phyloP scores from a whole-genome alignment of 2,329 filamentous ascomycete genomes.

The Beauveria scarabaeidicola region DNA sequence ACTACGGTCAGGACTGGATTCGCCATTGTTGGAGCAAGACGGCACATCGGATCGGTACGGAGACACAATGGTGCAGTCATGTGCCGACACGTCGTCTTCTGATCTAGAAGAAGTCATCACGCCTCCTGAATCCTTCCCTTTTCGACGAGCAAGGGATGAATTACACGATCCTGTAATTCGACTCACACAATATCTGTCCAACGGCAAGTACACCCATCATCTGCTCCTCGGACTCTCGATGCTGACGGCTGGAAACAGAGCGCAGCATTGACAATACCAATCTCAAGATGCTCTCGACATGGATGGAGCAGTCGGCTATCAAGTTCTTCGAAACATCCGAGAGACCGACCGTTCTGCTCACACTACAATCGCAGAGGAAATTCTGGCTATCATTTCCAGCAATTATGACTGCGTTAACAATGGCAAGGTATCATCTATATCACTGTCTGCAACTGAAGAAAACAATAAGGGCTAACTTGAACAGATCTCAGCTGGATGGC shows the following conservation, averaged over 20 bases:
- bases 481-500: not conserved
- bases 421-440: not conserved
- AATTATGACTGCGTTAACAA: not conserved
- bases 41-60: not conserved
- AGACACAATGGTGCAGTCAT: not conserved
- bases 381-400: slow-evolving; percentile 2
- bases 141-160: slow-evolving; percentile 24
- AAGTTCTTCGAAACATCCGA: slow-evolving; percentile 33
- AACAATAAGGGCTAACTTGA: not conserved
- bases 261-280: not conserved
- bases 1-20: not conserved
- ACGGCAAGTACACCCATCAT: slow-evolving; percentile 17
- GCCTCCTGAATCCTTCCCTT: slow-evolving; percentile 34
- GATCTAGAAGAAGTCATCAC: slow-evolving; percentile 4
- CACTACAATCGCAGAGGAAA: not conserved
- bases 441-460: not conserved
- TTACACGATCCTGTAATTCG: slow-evolving; percentile 26
- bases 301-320: slow-evolving; percentile 38
- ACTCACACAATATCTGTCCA: slow-evolving; percentile 28
- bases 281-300: slow-evolving; percentile 28
- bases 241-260: not conserved
- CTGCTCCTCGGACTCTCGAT: not conserved
- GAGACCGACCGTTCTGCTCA: not conserved
- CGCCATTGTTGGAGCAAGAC: not conserved
- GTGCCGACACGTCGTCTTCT: not conserved